These are phyloP conservation scores for Dictyostelium capitatum DNA, from an alignment of 78 protist species.

Conservation along the genomic window DNA sequence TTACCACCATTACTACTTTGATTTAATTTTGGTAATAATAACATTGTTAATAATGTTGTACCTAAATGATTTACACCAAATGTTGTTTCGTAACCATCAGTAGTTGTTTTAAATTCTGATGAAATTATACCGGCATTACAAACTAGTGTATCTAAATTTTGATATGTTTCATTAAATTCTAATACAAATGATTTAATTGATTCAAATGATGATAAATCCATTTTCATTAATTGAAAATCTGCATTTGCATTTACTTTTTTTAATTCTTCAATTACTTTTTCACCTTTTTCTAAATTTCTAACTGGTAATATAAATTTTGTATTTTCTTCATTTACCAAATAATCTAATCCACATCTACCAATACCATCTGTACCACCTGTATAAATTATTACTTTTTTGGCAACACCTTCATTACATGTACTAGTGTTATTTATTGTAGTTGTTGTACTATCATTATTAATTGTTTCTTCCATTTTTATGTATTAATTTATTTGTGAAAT, in stretches of 20 bases:
- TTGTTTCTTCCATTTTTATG: too few relatives aligned
- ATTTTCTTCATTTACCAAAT: neutral
- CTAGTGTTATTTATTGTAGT: too few relatives aligned
- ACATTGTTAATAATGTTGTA: constrained; percentile 34
- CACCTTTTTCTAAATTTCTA: constrained; percentile 17
- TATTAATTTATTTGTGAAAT: too few relatives aligned
- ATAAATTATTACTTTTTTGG: neutral
- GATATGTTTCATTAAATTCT: constrained; percentile 3
- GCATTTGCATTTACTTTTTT: neutral
- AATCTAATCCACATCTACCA: constrained; percentile 21
- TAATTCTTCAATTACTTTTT: constrained; percentile 15
- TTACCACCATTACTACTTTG: neutral
- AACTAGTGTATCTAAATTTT: constrained; percentile 19
- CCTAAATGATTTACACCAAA: constrained; percentile 62
- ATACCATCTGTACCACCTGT: constrained; percentile 49
- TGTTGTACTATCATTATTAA: too few relatives aligned
- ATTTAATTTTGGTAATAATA: neutral
- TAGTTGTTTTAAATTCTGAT: neutral
- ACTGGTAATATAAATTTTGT: neutral
- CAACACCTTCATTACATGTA: neutral
- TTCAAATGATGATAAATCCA: constrained; percentile 38
- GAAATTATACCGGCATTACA: constrained; percentile 61
- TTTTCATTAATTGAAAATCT: neutral
- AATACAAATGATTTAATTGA: constrained; percentile 54
- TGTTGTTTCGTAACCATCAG: constrained; percentile 32